Conservation (phyloP, 257 asterid genomes). For the Primulina huaijiensis region DNA sequence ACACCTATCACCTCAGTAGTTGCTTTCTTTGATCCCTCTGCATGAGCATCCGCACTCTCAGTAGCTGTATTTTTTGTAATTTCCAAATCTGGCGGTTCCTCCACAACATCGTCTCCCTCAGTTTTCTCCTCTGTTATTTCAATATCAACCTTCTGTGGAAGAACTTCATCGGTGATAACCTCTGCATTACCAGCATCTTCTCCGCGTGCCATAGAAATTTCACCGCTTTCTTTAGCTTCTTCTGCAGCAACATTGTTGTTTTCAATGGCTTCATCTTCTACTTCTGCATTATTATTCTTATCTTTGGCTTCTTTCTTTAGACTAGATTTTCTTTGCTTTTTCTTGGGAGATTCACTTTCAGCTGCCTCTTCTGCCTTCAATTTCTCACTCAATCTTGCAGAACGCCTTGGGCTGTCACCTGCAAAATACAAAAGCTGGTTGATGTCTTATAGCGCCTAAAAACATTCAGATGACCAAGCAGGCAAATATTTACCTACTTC, state of each 20-base stretch:
- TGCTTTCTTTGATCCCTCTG: constrained; percentile 19
- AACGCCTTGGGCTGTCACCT: constrained; percentile 69
- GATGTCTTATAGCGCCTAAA: constrained; percentile 8
- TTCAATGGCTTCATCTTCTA: constrained; percentile 31
- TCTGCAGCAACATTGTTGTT: constrained; percentile 27
- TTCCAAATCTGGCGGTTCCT: constrained; percentile 17
- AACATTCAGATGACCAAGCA: background rate
- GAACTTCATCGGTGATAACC: constrained; percentile 20
- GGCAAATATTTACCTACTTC: background rate
- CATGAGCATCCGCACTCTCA: constrained; percentile 17
- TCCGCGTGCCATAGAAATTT: constrained; percentile 14
- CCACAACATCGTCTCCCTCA: constrained; percentile 12
- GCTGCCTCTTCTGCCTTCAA: constrained; percentile 38
- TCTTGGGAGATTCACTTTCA: constrained; percentile 40
- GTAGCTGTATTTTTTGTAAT: constrained; percentile 12
- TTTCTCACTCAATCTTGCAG: constrained; percentile 54
- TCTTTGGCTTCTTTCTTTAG: constrained; percentile 30
- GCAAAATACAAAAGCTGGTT: constrained; percentile 5
- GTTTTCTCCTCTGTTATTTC: constrained; percentile 26
- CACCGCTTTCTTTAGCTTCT: constrained; percentile 23
- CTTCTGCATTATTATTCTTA: constrained; percentile 31
- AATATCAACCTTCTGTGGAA: constrained; percentile 12
- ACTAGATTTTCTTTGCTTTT: constrained; percentile 40
- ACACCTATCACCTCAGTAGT: constrained; percentile 5
- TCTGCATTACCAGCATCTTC: constrained; percentile 25